Evolutionary conservation across 169 alveolate species (phyloP).

Genomic region (Babesia ovis): DNA sequence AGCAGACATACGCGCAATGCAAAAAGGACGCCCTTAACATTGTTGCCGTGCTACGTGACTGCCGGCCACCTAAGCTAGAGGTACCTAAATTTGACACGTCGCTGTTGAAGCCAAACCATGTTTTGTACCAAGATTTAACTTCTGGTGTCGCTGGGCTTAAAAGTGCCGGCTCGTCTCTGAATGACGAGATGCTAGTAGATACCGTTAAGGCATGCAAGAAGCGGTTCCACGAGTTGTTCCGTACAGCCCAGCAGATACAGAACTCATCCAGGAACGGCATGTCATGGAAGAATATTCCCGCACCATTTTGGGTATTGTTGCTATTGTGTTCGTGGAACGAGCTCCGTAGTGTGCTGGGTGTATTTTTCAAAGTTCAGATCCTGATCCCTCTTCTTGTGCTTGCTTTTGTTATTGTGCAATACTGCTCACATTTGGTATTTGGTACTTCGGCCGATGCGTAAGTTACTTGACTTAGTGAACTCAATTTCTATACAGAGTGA

Average conservation of each 20-base stretch:
- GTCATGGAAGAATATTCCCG: constrained; percentile 77
- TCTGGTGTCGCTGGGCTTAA: constrained; percentile 16
- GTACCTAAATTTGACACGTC: constrained; percentile 27
- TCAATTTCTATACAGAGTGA: constrained; percentile 7
- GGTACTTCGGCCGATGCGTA: constrained; percentile 60
- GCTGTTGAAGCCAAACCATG: constrained; percentile 34
- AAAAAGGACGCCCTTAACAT: constrained; percentile 65
- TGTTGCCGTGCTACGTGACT: constrained; percentile 36
- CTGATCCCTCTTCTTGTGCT: constrained; percentile 68
- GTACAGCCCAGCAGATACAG: constrained; percentile 53
- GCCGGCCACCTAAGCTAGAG: constrained; percentile 17
- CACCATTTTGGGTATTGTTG: constrained; percentile 72
- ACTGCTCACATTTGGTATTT: constrained; percentile 47
- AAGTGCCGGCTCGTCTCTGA: constrained; percentile 4
- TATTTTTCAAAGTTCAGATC: constrained; percentile 69
- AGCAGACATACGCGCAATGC: constrained; percentile 48
- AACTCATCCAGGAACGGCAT: constrained; percentile 32
- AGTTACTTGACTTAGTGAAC: neutral
- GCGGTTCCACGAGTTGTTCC: constrained; percentile 59
- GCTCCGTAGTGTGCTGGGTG: constrained; percentile 42
- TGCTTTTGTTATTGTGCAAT: constrained; percentile 41
- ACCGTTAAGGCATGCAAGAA: constrained; percentile 45
- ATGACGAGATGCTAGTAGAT: constrained; percentile 25
- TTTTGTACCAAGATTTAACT: constrained; percentile 37
- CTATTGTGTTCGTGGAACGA: constrained; percentile 78